phyloP scores from a whole-genome alignment of 2,329 filamentous ascomycete genomes.

The Zelopaecilomyces penicillatus region DNA sequence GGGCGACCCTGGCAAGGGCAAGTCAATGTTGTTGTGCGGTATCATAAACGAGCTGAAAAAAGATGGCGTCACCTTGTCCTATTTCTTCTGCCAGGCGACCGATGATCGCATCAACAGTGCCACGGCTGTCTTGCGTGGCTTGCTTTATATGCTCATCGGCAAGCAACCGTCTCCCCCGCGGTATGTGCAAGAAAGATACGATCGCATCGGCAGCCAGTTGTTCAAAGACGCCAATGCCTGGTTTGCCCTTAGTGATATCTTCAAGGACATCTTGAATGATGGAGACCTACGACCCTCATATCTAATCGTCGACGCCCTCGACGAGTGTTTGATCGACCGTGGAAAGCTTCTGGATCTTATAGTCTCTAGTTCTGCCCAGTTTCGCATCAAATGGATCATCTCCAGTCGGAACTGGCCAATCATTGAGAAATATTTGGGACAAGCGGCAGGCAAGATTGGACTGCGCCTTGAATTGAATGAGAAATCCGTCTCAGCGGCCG shows the following conservation, averaged over 20 bases:
- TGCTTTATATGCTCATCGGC: constrained; percentile 31
- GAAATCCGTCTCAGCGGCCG: background rate
- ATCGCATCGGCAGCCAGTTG: constrained; percentile 21
- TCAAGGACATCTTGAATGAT: constrained; percentile 32
- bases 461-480: constrained; percentile 17
- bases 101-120: constrained; percentile 29
- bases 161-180: constrained; percentile 23
- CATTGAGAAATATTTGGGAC: constrained; percentile 10
- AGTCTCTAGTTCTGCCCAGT: background rate
- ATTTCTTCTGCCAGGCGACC: constrained; percentile 7
- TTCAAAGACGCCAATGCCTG: constrained; percentile 34
- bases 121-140: constrained; percentile 31
- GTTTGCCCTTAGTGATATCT: constrained; percentile 26
- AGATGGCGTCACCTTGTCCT: constrained; percentile 6
- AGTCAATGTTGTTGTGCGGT: constrained; percentile 33
- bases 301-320: constrained; percentile 38
- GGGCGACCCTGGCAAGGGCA: constrained; percentile 32
- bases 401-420: constrained; percentile 4
- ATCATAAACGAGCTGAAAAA: constrained; percentile 17
- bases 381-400: constrained; percentile 1
- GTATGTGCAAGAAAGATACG: constrained; percentile 26
- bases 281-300: constrained; percentile 15
- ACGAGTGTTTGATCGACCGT: constrained; percentile 28
- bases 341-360: constrained; percentile 29
- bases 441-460: background rate